Evolutionary conservation across 2,329 filamentous ascomycete genomes (phyloP).

Genomic region (Aspergillus sp.): DNA sequence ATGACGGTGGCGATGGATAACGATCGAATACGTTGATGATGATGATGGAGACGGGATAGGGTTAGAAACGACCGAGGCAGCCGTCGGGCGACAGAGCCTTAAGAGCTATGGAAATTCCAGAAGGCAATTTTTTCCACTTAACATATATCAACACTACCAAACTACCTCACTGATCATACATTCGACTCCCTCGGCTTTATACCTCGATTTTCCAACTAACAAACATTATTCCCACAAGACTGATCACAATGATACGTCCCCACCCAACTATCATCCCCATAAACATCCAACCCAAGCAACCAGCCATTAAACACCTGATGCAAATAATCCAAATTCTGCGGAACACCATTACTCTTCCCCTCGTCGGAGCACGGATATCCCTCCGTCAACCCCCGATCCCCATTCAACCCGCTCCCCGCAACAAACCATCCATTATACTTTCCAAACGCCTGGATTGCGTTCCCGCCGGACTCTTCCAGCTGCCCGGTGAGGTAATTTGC

Average conservation of each 20-base stretch:
- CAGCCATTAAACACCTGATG: neutral
- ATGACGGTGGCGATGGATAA: no score
- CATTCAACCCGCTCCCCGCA: no score
- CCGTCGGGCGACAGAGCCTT: no score
- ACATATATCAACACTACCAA: no score
- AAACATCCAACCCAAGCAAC: neutral
- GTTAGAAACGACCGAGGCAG: no score
- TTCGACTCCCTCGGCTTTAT: no score
- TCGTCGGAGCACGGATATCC: neutral
- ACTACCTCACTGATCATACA: no score
- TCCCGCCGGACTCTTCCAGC: neutral
- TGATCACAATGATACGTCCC: neutral
- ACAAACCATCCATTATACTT: neutral
- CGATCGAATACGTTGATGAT: no score
- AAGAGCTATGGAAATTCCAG: no score
- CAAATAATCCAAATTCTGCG: neutral
- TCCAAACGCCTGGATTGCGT: neutral
- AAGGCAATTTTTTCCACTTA: no score
- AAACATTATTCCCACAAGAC: neutral
- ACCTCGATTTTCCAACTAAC: neutral
- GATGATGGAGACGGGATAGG: no score
- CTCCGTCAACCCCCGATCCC: neutral
- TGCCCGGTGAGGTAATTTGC: no score
- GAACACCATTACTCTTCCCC: neutral
- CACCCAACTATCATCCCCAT: neutral